Conservation (phyloP, 495 filamentous ascomycete genomes). For the Talaromyces liani region DNA sequence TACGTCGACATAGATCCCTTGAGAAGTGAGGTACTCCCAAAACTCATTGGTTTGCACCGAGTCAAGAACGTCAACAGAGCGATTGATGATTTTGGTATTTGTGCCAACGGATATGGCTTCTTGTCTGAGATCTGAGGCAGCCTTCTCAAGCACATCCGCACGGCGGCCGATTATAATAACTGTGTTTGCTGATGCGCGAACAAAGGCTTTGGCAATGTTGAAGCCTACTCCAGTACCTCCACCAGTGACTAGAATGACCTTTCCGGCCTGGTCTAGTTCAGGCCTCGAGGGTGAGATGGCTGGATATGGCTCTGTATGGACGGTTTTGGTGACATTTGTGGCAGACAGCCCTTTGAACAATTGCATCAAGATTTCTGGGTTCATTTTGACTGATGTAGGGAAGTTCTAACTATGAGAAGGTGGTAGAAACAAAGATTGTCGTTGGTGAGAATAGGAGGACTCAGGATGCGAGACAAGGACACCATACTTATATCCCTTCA, state of each 20-base stretch:
- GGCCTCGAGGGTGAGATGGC: conserved; percentile 23
- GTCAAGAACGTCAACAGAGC: not conserved
- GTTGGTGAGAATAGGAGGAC: not conserved
- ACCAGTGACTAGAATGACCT: conserved; percentile 29
- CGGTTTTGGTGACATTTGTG: not conserved
- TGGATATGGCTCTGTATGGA: conserved; percentile 23
- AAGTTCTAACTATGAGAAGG: not conserved
- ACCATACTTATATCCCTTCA: not conserved
- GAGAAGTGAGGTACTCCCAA: conserved; percentile 22
- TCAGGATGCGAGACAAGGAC: not conserved
- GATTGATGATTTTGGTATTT: not conserved
- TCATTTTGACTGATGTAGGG: not conserved
- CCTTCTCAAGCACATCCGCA: conserved; percentile 40
- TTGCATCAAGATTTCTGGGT: not conserved
- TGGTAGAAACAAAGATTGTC: not conserved
- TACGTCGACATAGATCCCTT: conserved; percentile 28
- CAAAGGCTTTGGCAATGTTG: conserved; percentile 18
- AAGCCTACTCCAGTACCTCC: conserved; percentile 27
- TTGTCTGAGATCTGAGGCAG: conserved; percentile 16
- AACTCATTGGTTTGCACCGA: conserved; percentile 9
- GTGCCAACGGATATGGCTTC: not conserved
- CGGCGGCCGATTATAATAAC: conserved; percentile 54
- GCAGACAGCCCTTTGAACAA: not conserved
- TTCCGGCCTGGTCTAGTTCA: conserved; percentile 23
- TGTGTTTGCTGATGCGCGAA: conserved; percentile 9